A percentile compares a stretch with the other conserved stretches of the same genome.
These are phyloP conservation scores for Akanthomyces lecanii DNA, from an alignment of 2,329 filamentous ascomycete species.

Conservation along the genomic window DNA sequence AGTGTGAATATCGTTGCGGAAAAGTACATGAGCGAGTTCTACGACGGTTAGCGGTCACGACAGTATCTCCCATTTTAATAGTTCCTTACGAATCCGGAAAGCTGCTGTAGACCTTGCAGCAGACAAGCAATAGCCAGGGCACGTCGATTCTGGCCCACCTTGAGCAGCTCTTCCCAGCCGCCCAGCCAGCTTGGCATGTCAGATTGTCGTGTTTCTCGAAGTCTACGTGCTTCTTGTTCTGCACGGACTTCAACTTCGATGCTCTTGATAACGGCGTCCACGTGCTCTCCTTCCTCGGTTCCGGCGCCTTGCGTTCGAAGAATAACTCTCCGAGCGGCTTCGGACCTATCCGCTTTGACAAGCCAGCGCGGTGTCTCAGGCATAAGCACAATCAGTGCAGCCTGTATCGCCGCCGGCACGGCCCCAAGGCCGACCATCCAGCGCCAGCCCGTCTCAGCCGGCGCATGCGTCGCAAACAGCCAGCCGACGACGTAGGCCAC, in stretches of 20 bases:
- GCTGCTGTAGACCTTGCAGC: conserved; percentile 81
- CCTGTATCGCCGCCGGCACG: conserved; percentile 69
- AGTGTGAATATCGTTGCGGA: conserved; percentile 76
- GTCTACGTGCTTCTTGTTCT: conserved; percentile 52
- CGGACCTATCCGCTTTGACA: conserved; percentile 60
- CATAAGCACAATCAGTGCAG: conserved; percentile 63
- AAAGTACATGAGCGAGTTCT: conserved; percentile 92
- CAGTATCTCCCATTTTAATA: neutral
- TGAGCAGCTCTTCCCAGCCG: conserved; percentile 50
- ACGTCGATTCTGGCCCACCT: conserved; percentile 61
- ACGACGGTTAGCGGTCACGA: conserved; percentile 3
- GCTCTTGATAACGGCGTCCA: conserved; percentile 58
- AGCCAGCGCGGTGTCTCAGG: conserved; percentile 90
- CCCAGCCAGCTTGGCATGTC: conserved; percentile 37
- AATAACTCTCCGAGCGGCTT: conserved; percentile 62
- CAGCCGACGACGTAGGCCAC: conserved; percentile 84
- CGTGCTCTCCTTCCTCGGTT: conserved; percentile 41
- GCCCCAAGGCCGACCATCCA: conserved; percentile 90
- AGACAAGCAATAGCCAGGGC: conserved; percentile 82
- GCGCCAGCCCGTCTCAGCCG: conserved; percentile 64
- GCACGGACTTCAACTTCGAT: conserved; percentile 74
- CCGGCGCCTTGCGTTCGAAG: conserved; percentile 56
- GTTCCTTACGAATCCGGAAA: conserved; percentile 72
- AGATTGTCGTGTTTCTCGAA: conserved; percentile 28
- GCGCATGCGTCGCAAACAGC: conserved; percentile 57